phyloP scores from a whole-genome alignment of 2,329 filamentous ascomycete species.

The Cryphonectria carpinicola region DNA sequence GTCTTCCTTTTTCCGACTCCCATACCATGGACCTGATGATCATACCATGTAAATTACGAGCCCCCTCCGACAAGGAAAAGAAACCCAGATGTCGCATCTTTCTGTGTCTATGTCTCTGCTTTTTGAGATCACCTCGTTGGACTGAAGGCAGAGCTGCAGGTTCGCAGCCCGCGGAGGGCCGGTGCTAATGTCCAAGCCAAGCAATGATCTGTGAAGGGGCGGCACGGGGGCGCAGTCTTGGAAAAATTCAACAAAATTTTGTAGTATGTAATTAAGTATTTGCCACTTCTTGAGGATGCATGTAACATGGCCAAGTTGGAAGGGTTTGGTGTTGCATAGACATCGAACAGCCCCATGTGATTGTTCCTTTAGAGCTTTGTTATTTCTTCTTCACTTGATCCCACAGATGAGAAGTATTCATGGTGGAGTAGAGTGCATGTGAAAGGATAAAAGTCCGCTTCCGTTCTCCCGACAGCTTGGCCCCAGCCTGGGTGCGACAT shows the following conservation, averaged over 20 bases:
- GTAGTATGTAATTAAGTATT: background rate
- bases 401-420: background rate
- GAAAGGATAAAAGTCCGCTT: background rate
- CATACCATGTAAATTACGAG: background rate
- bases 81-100: background rate
- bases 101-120: background rate
- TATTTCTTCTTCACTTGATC: background rate
- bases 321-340: too few species aligned
- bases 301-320: too few species aligned
- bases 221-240: background rate
- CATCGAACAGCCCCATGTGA: background rate
- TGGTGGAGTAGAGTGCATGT: background rate
- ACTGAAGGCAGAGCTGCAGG: background rate
- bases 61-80: background rate
- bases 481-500: background rate
- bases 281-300: background rate
- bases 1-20: background rate
- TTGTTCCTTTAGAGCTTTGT: background rate
- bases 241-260: background rate
- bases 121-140: background rate
- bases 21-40: background rate
- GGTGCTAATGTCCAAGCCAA: background rate
- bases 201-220: constrained; percentile 2
- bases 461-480: background rate
- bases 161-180: background rate